Base-by-base conservation (phyloP, 176 grass and related monocot genomes). In the Zoysia japonica region DNA sequence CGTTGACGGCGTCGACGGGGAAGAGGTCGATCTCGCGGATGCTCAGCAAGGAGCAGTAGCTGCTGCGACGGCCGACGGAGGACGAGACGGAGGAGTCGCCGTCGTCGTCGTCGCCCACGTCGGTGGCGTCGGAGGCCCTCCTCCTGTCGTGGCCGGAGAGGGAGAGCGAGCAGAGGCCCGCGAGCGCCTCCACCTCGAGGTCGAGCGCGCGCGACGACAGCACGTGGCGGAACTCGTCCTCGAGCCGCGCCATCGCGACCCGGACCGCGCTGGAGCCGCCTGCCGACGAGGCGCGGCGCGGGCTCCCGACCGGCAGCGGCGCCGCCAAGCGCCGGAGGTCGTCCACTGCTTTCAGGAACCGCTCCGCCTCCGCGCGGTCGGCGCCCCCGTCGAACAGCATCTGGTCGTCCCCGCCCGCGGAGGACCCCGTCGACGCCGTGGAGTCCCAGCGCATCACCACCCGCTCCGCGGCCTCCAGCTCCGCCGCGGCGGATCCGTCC, bases 21-120 rank as follows among this genome's bases (percentile, higher is more conserved):
- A 90, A 80, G 62, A 98, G 85, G 53, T 98, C 95, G 80, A 92
- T 90, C 84, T 98, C 91, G 45, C 85, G 78, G 81, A 94, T 87
- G 84, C 94, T 97, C 67, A 13, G 74, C 73, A 70, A 62, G 10
- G 87, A 94, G 72, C 76, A 68, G 83, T 88, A 92, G 89, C 66
- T 92, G 72, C 91, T 89, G 70, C 86, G 82, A 15, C 87, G 80
- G 65, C 89, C 80, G 47, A 79, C 47, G 75, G 60, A 44, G 63
- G 74, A 81, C 47, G 78, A 67, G 2, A 20, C 35, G 51, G 70
- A 74, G 13, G 46, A 39, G 37, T 39, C 61, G n/a, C 70, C 84
- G 3, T 75, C 81, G 12, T 68, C 28, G 38, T 15, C 79, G 53
- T 35, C 49, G 15, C 44, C 28, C 28, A 28, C 28, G 28, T 28